These are phyloP conservation scores for Penicillium brevicompactum DNA, from an alignment of 2,329 filamentous ascomycete genomes.

Conservation along the genomic window DNA sequence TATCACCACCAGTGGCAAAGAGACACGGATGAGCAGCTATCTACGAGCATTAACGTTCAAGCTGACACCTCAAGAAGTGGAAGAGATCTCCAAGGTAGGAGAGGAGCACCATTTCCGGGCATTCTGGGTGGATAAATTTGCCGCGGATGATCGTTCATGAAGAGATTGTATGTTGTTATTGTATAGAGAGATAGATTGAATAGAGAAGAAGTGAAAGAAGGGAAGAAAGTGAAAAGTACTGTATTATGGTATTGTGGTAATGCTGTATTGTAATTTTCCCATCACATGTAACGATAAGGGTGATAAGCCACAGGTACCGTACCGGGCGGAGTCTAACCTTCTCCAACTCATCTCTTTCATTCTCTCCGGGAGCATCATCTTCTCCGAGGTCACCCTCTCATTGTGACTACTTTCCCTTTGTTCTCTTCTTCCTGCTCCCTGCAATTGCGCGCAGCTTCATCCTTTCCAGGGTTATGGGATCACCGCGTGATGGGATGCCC, in stretches of 20 bases:
- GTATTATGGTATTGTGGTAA: too few relatives aligned
- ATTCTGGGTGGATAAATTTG: slow-evolving; percentile 56
- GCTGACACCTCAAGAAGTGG: slow-evolving; percentile 60
- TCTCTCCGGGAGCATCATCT: slow-evolving; percentile 7
- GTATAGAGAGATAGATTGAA: neutral
- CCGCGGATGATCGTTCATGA: slow-evolving; percentile 44
- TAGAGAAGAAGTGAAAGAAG: neutral
- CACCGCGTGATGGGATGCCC: slow-evolving; percentile 17
- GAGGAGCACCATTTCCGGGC: slow-evolving; percentile 53
- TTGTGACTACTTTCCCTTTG: slow-evolving; percentile 1
- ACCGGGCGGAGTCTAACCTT: slow-evolving; percentile 6
- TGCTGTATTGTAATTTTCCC: too few relatives aligned
- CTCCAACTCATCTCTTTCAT: slow-evolving; percentile 11
- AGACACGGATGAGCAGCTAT: slow-evolving; percentile 61
- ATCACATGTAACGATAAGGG: slow-evolving; percentile 7
- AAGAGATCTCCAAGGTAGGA: slow-evolving; percentile 54
- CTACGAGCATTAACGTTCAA: slow-evolving; percentile 59
- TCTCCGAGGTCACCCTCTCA: slow-evolving; percentile 6
- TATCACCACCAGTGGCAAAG: slow-evolving; percentile 64
- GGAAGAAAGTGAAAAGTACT: neutral
- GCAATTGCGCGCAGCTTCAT: slow-evolving; percentile 5
- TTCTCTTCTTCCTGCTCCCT: neutral
- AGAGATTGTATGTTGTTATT: neutral
- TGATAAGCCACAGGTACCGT: slow-evolving; percentile 9
- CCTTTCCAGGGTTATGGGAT: slow-evolving; percentile 9